Evolutionary conservation across 2,329 filamentous ascomycete species (phyloP).

Genomic region (Pseudopyricularia cyperi): DNA sequence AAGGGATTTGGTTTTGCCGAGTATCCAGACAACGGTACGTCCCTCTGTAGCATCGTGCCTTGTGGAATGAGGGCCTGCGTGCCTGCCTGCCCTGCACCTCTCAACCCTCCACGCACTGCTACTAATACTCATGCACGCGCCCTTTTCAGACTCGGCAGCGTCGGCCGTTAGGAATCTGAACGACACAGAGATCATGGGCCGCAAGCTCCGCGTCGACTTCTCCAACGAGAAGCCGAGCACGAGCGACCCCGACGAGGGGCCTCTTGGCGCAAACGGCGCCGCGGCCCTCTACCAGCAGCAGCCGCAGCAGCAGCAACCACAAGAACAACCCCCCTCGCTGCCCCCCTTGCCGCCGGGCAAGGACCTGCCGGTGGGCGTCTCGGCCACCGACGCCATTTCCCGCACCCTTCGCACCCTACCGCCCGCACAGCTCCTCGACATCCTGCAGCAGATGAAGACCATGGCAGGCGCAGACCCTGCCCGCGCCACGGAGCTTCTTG

Average conservation of each 20-base stretch:
- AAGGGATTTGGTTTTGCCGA: slow-evolving; percentile 97
- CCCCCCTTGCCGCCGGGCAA: slow-evolving; percentile 75
- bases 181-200: slow-evolving; percentile 87
- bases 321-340: slow-evolving; percentile 28
- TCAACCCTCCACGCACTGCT: slow-evolving; percentile 1
- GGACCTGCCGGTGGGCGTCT: slow-evolving; percentile 71
- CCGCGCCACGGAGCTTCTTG: slow-evolving; percentile 74
- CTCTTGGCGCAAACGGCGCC: neutral
- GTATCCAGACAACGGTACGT: slow-evolving; percentile 74
- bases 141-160: slow-evolving; percentile 57
- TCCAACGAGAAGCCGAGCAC: slow-evolving; percentile 64
- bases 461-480: slow-evolving; percentile 70
- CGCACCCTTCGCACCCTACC: slow-evolving; percentile 79
- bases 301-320: neutral
- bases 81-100: too few relatives aligned
- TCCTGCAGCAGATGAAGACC: slow-evolving; percentile 87
- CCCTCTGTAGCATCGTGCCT: too few relatives aligned
- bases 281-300: neutral
- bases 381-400: slow-evolving; percentile 81
- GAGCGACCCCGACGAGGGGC: slow-evolving; percentile 39
- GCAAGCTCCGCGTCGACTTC: slow-evolving; percentile 90
- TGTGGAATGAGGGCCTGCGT: too few relatives aligned
- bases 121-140: slow-evolving; percentile 2
- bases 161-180: slow-evolving; percentile 93
- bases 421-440: slow-evolving; percentile 79